Evolutionary conservation across 345 rosid genomes (phyloP).

Genomic region (Hevea brasiliensis): DNA sequence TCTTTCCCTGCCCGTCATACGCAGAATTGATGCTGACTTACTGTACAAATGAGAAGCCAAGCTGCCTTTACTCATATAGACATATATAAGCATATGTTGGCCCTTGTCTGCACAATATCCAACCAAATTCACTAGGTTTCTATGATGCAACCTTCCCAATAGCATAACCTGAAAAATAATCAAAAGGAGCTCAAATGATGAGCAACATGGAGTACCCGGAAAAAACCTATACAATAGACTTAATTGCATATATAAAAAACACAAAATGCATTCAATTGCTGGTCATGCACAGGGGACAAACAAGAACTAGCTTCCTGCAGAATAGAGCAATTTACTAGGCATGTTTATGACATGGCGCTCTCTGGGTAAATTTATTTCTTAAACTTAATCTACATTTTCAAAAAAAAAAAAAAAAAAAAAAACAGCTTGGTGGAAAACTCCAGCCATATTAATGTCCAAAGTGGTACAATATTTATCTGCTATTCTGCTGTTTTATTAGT

Average conservation of each 20-base stretch:
- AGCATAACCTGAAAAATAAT: constrained; percentile 68
- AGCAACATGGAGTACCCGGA: not conserved
- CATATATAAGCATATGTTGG: constrained; percentile 90
- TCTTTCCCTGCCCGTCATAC: constrained; percentile 14
- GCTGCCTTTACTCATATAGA: constrained; percentile 96
- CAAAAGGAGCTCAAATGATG: not conserved
- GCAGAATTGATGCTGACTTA: constrained; percentile 43
- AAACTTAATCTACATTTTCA: not conserved
- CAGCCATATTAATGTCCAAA: too few species aligned
- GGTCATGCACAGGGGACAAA: not conserved
- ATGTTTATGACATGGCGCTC: not conserved
- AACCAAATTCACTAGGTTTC: constrained; percentile 89
- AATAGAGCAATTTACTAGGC: not conserved
- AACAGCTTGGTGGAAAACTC: too few species aligned
- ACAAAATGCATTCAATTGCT: not conserved
- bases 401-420: too few species aligned
- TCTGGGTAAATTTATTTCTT: not conserved
- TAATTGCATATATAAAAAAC: not conserved
- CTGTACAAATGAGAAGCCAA: constrained; percentile 90
- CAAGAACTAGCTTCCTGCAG: not conserved
- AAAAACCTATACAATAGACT: not conserved
- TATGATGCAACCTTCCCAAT: constrained; percentile 94
- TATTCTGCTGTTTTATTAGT: not conserved
- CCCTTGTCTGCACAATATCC: constrained; percentile 99
- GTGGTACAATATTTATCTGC: too few species aligned